phyloP scores from a whole-genome alignment of 225 moss, liverwort and hornwort genomes.

The Pseudoscleropodium purum region DNA sequence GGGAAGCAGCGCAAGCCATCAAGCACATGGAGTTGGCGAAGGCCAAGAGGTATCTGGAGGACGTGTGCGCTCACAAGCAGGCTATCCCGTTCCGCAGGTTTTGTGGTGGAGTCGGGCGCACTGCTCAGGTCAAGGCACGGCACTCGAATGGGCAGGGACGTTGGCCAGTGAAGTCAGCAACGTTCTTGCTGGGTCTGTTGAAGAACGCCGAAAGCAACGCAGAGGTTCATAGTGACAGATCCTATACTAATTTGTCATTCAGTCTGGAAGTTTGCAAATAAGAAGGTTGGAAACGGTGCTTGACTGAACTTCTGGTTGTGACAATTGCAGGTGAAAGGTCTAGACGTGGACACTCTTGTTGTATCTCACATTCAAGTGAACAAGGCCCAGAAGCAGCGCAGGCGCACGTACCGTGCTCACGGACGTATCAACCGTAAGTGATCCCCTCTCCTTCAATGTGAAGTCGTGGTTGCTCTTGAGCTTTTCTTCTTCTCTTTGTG shows the following conservation, averaged over 20 bases:
- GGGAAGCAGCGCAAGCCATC: background rate
- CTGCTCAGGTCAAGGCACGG: background rate
- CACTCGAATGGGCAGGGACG: background rate
- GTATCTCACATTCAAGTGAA: background rate
- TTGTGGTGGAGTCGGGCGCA: background rate
- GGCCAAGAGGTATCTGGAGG: background rate
- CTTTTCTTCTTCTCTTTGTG: background rate
- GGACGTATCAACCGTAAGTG: background rate
- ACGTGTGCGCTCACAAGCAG: background rate
- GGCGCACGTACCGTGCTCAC: background rate
- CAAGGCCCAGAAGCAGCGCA: background rate
- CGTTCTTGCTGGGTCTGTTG: background rate
- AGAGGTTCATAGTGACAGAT: background rate
- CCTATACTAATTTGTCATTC: background rate
- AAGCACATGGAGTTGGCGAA: background rate
- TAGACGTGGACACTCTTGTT: background rate
- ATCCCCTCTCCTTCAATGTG: background rate
- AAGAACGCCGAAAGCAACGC: background rate
- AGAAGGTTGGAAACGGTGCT: background rate
- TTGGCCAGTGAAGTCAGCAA: background rate
- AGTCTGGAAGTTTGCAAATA: background rate
- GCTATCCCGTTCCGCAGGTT: background rate
- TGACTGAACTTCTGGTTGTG: background rate
- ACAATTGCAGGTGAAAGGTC: background rate
- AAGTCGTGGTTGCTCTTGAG: background rate